phyloP scores from a whole-genome alignment of 176 grass and related monocot species.

The Zoysia pacifica region DNA sequence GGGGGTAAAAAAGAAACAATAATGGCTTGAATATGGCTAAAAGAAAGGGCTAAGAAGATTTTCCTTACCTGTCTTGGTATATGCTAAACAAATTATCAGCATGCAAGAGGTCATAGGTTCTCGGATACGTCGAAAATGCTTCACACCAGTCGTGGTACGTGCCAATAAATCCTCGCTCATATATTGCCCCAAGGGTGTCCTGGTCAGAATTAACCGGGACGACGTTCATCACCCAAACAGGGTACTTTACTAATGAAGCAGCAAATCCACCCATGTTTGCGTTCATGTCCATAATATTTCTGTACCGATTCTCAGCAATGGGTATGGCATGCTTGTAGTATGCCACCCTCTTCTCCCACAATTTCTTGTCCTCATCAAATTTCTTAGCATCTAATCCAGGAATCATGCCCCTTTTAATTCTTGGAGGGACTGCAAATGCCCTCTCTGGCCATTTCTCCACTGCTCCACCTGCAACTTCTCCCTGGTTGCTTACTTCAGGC shows the following conservation, averaged over 20 bases:
- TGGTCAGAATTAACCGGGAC: slow-evolving; percentile 61
- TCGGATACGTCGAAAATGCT: slow-evolving; percentile 95
- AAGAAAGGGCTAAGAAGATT: not conserved
- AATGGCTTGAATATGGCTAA: not conserved
- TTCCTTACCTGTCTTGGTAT: slow-evolving; percentile 84
- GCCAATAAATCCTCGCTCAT: slow-evolving; percentile 85
- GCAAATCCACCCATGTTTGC: slow-evolving; percentile 85
- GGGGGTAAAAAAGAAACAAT: not conserved
- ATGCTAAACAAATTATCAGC: slow-evolving; percentile 90
- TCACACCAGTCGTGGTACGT: slow-evolving; percentile 99
- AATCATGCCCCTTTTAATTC: slow-evolving; percentile 76
- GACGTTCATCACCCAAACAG: slow-evolving; percentile 93
- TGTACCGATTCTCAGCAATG: slow-evolving; percentile 64
- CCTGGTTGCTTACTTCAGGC: slow-evolving; percentile 72
- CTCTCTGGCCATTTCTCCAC: slow-evolving; percentile 82
- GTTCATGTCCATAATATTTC: slow-evolving; percentile 99
- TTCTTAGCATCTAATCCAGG: slow-evolving; percentile 64
- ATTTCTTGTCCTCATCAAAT: slow-evolving; percentile 81
- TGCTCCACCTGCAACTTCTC: slow-evolving; percentile 72
- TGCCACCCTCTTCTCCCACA: slow-evolving; percentile 71
- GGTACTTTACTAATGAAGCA: slow-evolving; percentile 67
- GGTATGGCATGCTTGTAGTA: slow-evolving; percentile 70
- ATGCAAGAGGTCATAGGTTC: slow-evolving; percentile 92
- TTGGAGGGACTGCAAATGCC: slow-evolving; percentile 73
- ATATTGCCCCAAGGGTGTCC: slow-evolving; percentile 83